Conservation (phyloP, 2,329 filamentous ascomycete species). For the Colletotrichum tofieldiae region DNA sequence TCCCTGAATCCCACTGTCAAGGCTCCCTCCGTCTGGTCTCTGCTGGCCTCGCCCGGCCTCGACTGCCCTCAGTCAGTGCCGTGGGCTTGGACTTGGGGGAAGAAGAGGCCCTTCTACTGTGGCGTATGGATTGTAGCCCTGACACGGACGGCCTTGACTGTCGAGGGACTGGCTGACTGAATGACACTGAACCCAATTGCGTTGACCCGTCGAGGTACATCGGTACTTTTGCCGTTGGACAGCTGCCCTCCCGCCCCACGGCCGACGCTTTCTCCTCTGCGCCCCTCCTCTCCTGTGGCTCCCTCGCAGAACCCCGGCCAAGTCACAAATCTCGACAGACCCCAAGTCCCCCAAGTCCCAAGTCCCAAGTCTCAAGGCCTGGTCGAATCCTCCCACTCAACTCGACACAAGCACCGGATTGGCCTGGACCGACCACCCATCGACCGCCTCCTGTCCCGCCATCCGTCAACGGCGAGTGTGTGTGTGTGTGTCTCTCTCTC, state of each 20-base stretch:
- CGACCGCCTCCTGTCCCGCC: conserved; percentile 8
- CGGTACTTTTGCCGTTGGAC: not conserved
- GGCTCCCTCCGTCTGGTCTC: no score
- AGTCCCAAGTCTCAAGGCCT: not conserved
- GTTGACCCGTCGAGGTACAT: not conserved
- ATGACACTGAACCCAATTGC: conserved; percentile 11
- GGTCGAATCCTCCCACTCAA: not conserved
- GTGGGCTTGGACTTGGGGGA: no score
- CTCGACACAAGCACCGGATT: not conserved
- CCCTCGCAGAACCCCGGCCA: not conserved
- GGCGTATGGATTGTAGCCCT: no score
- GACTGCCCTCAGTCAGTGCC: no score
- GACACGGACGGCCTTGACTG: no score
- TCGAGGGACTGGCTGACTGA: not conserved
- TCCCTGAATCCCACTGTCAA: not conserved
- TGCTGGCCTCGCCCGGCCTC: no score
- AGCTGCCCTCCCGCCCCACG: not conserved
- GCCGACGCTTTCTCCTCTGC: not conserved
- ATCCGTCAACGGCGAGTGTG: not conserved
- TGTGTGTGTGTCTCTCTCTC: no score
- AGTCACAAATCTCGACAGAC: not conserved
- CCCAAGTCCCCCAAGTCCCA: no score
- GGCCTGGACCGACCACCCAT: not conserved
- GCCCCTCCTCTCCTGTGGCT: not conserved
- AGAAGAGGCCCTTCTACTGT: no score